A percentile compares a stretch with the other conserved stretches of the same genome.
These are phyloP conservation scores for Colletotrichum coccodes DNA, from an alignment of 2,329 filamentous ascomycete genomes.

Conservation along the genomic window DNA sequence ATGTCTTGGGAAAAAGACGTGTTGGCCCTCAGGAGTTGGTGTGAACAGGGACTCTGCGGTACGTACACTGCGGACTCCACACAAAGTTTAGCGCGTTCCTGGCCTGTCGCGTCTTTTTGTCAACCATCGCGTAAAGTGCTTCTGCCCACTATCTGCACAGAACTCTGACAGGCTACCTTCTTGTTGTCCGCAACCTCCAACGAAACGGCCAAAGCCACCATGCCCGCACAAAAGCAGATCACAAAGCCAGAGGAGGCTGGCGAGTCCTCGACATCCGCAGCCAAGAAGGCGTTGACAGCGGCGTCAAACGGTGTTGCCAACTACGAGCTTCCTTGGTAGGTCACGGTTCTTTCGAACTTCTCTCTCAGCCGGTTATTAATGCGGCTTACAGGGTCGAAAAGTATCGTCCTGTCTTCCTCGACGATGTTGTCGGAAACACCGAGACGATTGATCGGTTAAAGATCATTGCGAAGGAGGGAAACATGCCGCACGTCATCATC, in stretches of 20 bases:
- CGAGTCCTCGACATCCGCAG: constrained; percentile 69
- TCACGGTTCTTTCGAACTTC: background rate
- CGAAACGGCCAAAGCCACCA: background rate
- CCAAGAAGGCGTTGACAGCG: constrained; percentile 64
- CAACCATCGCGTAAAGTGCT: constrained; percentile 33
- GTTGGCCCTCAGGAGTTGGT: no score
- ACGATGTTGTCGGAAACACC: constrained; percentile 97
- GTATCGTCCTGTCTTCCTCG: constrained; percentile 92
- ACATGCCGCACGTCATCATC: constrained; percentile 99
- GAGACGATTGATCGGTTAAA: constrained; percentile 97
- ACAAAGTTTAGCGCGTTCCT: constrained; percentile 7
- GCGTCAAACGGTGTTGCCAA: constrained; percentile 61
- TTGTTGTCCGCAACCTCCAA: background rate
- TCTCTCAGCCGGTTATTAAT: constrained; percentile 27
- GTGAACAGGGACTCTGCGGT: background rate
- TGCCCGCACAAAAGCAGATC: constrained; percentile 54
- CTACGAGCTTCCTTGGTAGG: constrained; percentile 85
- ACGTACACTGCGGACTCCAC: background rate
- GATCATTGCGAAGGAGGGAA: constrained; percentile 97
- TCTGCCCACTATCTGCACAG: constrained; percentile 1
- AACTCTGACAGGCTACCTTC: background rate
- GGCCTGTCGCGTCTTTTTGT: constrained; percentile 29
- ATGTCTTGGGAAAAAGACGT: no score
- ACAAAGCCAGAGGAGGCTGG: constrained; percentile 62
- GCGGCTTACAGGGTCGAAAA: constrained; percentile 86